These are phyloP conservation scores for Yarrowia sp. DNA, from an alignment of 805 yeast genomes.

Conservation along the genomic window DNA sequence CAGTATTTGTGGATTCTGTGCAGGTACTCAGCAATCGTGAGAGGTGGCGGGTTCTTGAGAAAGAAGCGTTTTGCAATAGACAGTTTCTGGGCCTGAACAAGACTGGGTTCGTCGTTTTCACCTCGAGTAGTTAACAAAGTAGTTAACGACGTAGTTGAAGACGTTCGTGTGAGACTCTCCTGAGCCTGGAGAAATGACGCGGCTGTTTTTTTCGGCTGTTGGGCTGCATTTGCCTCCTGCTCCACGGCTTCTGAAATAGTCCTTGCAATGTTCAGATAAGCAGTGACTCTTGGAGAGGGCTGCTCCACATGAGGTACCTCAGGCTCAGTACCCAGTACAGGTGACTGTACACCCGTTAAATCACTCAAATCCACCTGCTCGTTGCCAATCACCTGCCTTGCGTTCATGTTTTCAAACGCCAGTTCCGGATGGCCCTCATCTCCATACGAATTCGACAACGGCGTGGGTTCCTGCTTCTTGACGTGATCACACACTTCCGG, in stretches of 20 bases:
- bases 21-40: conserved; percentile 39
- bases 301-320: not conserved
- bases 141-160: conserved; percentile 10
- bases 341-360: not conserved
- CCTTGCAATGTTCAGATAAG: not conserved
- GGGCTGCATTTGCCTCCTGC: not conserved
- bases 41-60: conserved; percentile 37
- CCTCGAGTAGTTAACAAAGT: not conserved
- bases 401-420: conserved; percentile 19
- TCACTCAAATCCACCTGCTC: not conserved
- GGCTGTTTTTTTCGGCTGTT: not conserved
- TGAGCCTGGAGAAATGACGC: not conserved
- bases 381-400: not conserved
- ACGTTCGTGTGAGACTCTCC: not conserved
- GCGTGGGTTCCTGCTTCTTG: not conserved
- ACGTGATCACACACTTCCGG: not conserved
- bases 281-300: not conserved
- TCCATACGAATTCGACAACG: not conserved
- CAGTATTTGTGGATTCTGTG: conserved; percentile 43
- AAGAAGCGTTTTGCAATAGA: conserved; percentile 37
- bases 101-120: conserved; percentile 3
- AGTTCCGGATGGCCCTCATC: conserved; percentile 16
- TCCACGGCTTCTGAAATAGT: not conserved
- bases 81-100: conserved; percentile 27
- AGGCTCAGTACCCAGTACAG: not conserved